Percentiles rank a stretch among this genome's conserved stretches.
Conservation (phyloP, 352 stramenopile genomes). For the Phytophthora fragariae region DNA sequence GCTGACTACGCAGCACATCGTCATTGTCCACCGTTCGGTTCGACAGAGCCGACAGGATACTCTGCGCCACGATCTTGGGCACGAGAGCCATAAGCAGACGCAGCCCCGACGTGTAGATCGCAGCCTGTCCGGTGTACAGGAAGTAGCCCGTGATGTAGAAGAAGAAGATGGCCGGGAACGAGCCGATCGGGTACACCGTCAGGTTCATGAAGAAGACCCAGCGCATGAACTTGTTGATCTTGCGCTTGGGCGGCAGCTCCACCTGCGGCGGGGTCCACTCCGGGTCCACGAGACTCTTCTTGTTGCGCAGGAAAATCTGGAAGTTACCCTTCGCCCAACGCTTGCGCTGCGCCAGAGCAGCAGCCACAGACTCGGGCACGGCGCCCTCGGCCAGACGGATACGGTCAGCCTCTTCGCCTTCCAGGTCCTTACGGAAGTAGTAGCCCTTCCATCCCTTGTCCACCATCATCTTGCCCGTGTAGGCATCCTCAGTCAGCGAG, state of each 20-base stretch:
- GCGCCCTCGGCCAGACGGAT: constrained; percentile 74
- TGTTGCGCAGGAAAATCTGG: constrained; percentile 78
- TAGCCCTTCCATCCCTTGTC: constrained; percentile 82
- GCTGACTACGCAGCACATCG: constrained; percentile 74
- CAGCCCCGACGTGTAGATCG: constrained; percentile 75
- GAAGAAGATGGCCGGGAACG: constrained; percentile 78
- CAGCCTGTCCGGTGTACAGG: constrained; percentile 74
- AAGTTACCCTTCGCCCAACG: constrained; percentile 85
- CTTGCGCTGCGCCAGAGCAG: constrained; percentile 69
- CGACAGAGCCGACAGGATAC: constrained; percentile 69
- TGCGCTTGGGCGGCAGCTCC: constrained; percentile 61
- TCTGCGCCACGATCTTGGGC: constrained; percentile 78
- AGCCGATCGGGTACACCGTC: constrained; percentile 78
- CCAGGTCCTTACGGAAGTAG: constrained; percentile 82
- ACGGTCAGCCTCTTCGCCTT: constrained; percentile 71
- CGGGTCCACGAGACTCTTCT: constrained; percentile 66
- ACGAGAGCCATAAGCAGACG: constrained; percentile 74
- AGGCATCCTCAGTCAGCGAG: constrained; percentile 78
- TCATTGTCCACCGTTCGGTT: constrained; percentile 81
- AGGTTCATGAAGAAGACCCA: constrained; percentile 88
- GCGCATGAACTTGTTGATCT: constrained; percentile 81
- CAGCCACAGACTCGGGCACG: constrained; percentile 72
- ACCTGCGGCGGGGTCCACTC: constrained; percentile 61
- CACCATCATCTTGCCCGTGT: constrained; percentile 84
- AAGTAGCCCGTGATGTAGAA: constrained; percentile 84